Evolutionary conservation across 768 basidiomycete species (phyloP).

Genomic region (Stropharia rugosoannulata): DNA sequence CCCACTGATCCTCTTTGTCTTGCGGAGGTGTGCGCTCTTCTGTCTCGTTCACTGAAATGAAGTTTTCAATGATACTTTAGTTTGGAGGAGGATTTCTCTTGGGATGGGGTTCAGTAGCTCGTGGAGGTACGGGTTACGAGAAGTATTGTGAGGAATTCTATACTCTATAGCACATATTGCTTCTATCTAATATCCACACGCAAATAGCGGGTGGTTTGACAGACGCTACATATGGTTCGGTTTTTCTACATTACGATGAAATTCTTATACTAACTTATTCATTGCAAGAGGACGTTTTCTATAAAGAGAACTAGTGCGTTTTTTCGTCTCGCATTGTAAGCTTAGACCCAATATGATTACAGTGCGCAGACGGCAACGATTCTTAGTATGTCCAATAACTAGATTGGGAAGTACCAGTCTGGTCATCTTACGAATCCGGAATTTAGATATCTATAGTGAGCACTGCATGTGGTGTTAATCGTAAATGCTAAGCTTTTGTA

Average conservation of each 20-base stretch:
- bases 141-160: conserved; percentile 37
- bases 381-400: conserved; percentile 33
- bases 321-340: too few species aligned
- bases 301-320: conserved; percentile 50
- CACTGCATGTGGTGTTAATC: background rate
- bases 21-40: conserved; percentile 35
- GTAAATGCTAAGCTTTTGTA: conserved; percentile 7
- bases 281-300: conserved; percentile 46
- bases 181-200: background rate
- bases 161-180: too few species aligned
- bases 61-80: conserved; percentile 20
- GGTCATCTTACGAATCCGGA: conserved; percentile 13
- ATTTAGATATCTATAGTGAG: conserved; percentile 47
- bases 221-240: conserved; percentile 40
- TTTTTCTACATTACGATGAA: background rate
- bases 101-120: conserved; percentile 39
- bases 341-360: background rate
- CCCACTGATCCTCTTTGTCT: conserved; percentile 49
- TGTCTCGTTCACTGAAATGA: background rate
- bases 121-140: conserved; percentile 51
- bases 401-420: conserved; percentile 5
- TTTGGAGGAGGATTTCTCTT: conserved; percentile 50
- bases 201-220: conserved; percentile 36
- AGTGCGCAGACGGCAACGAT: conserved; percentile 50
- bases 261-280: background rate